A percentile compares a stretch with the other conserved stretches of the same genome.
phyloP scores from a whole-genome alignment of 2,329 filamentous ascomycete species.

The Cadophora malorum region DNA sequence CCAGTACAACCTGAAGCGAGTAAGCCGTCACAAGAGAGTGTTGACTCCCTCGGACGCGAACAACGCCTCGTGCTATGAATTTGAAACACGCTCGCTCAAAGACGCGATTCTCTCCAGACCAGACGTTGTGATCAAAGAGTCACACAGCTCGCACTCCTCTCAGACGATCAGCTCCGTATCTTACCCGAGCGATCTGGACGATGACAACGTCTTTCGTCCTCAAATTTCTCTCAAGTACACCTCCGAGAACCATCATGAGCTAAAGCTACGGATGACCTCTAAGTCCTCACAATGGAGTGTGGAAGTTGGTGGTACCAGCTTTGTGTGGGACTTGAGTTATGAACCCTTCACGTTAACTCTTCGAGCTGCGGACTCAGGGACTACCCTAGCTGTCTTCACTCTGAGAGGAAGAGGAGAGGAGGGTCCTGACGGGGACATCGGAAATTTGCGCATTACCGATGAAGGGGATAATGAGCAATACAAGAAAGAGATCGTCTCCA shows the following conservation, averaged over 20 bases:
- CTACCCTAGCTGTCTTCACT: not conserved
- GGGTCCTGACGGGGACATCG: not conserved
- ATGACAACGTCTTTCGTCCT: not conserved
- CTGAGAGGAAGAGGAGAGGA: not conserved
- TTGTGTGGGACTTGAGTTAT: not conserved
- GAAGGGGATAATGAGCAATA: not conserved
- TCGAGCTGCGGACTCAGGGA: not conserved
- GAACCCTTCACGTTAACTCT: not conserved
- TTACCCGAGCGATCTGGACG: not conserved
- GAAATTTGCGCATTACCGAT: not conserved
- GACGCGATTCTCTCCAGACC: not conserved
- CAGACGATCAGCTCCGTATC: not conserved
- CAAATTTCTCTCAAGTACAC: not conserved
- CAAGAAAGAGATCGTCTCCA: conserved; percentile 7
- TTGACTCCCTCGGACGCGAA: not conserved
- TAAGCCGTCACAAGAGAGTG: not conserved
- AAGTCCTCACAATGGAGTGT: not conserved
- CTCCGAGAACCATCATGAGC: no score
- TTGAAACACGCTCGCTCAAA: not conserved
- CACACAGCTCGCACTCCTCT: not conserved
- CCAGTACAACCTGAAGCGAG: not conserved
- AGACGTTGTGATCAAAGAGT: not conserved
- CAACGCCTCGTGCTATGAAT: not conserved
- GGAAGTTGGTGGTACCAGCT: not conserved
- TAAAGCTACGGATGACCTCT: not conserved